These are phyloP conservation scores for Eucalyptus cloeziana DNA, from an alignment of 345 rosid species.

Conservation along the genomic window DNA sequence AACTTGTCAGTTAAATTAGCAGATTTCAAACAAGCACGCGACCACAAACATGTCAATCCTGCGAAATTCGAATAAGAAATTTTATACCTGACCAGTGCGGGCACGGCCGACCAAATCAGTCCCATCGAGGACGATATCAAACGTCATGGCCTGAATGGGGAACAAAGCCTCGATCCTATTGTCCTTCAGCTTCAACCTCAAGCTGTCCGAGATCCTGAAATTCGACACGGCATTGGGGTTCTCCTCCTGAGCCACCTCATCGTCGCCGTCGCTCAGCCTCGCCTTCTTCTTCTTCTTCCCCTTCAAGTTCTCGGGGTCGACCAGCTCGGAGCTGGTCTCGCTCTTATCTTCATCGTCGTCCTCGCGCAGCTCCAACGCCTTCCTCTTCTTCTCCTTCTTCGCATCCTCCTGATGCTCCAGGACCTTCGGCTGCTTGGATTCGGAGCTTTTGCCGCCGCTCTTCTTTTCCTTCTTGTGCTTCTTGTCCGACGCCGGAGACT, in stretches of 20 bases:
- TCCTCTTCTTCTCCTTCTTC: conserved; percentile 45
- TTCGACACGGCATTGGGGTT: conserved; percentile 60
- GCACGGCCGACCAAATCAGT: conserved; percentile 91
- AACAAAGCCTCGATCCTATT: conserved; percentile 78
- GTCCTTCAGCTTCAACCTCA: conserved; percentile 51
- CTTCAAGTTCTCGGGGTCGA: conserved; percentile 24
- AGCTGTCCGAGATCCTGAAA: conserved; percentile 57
- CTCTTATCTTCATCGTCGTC: conserved; percentile 37
- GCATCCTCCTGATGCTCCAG: conserved; percentile 7
- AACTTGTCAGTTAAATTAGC: not conserved
- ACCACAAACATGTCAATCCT: not conserved
- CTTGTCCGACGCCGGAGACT: not conserved
- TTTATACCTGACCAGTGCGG: conserved; percentile 84
- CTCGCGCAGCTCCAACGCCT: conserved; percentile 22
- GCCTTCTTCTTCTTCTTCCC: conserved; percentile 39
- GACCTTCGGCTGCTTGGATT: not conserved
- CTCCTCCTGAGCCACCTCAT: conserved; percentile 27
- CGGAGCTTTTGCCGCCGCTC: conserved; percentile 16
- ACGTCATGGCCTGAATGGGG: conserved; percentile 87
- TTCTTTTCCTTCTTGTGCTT: conserved; percentile 24
- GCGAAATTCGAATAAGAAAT: not conserved
- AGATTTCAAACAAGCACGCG: not conserved
- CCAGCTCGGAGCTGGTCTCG: conserved; percentile 68
- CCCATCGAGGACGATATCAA: conserved; percentile 60
- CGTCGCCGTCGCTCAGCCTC: conserved; percentile 23